A percentile compares a stretch with the other conserved stretches of the same genome.
phyloP scores from a whole-genome alignment of 2,329 filamentous ascomycete genomes.

The Penicillium hordei region DNA sequence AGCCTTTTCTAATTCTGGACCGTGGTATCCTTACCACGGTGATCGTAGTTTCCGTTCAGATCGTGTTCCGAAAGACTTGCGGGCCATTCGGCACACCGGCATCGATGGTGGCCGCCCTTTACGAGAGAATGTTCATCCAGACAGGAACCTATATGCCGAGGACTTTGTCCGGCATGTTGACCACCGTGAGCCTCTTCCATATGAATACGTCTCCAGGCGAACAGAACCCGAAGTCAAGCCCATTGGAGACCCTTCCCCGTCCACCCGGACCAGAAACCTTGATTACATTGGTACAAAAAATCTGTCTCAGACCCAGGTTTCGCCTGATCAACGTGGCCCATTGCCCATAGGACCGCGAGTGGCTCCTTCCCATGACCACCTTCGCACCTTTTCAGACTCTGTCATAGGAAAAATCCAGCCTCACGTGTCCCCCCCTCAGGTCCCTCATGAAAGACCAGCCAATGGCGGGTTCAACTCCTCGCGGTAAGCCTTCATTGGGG shows the following conservation, averaged over 20 bases:
- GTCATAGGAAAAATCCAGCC: slow-evolving; percentile 10
- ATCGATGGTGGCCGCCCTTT: slow-evolving; percentile 19
- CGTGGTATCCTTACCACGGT: slow-evolving; percentile 18
- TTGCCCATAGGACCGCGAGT: slow-evolving; percentile 12
- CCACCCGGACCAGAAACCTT: slow-evolving; percentile 13
- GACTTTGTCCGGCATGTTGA: slow-evolving; percentile 40
- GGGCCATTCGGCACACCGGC: slow-evolving; percentile 15
- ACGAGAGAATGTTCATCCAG: slow-evolving; percentile 20
- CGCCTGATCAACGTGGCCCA: slow-evolving; percentile 14
- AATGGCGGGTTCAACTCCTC: slow-evolving; percentile 16
- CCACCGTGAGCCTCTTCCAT: slow-evolving; percentile 24
- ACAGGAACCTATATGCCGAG: slow-evolving; percentile 36
- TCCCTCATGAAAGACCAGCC: slow-evolving; percentile 19
- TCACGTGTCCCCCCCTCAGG: slow-evolving; percentile 6
- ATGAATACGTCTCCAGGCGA: slow-evolving; percentile 22
- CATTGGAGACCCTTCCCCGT: slow-evolving; percentile 17
- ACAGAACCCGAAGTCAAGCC: slow-evolving; percentile 15
- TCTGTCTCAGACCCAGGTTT: slow-evolving; percentile 12
- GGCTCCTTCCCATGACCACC: slow-evolving; percentile 19
- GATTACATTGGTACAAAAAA: slow-evolving; percentile 18
- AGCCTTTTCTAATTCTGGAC: slow-evolving; percentile 14
- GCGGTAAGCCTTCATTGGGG: slow-evolving; percentile 22
- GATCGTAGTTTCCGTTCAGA: slow-evolving; percentile 20
- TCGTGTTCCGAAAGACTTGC: slow-evolving; percentile 11
- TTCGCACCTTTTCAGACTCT: slow-evolving; percentile 9